Evolutionary conservation across 148 eudicot genomes (phyloP), one percentile per base, ranked within the genome.

Genomic region (Spergularia marina): DNA sequence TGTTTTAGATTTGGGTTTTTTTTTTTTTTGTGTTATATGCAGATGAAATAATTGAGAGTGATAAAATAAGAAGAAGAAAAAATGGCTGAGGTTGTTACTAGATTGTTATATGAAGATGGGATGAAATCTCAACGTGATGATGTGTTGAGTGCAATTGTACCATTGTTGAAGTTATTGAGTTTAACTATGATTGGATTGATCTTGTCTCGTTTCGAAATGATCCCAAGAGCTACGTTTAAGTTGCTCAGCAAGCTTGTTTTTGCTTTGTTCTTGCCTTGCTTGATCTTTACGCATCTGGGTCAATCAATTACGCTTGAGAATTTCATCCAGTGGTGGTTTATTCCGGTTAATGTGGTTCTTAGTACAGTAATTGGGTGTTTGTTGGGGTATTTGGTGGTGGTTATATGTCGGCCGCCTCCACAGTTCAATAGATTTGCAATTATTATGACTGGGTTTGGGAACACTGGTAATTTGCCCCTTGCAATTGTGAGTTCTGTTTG

Each of bases 241-340:
- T 79, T 88, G 15, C 88, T 90, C n/a, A 86, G 89, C 86, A 90
- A 90, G 83, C 88, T 90, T 73, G 91, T 90, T 21, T 90, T 90
- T 70, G 87, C 86, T 18, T 78, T 90, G 58, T 90, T 90, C 76
- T 79, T 88, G 70, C 90, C 91, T 34, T 90, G 91, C 74, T 81
- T 88, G 69, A 88, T 90, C 10, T 88, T 90, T 51, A 82, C 80
- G 36, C 81, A 88, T 49, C 66, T 90, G 73, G 94, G 94, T 56
- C 62, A 78, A 76, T 90, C 90, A 7, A 88, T 90, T 14, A 88
- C 91, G 6, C 79, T 83, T 0, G 12, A 85, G 51, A 88, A 88
- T 71, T 68, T 85, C 69, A 67, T 74, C 8, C 80, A 73, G 12
- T 90, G 94, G 91, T 90, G 91, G 94, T 88, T 88, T 74, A 86